phyloP scores from a whole-genome alignment of 331 rosid species.

The Ulmus americana region DNA sequence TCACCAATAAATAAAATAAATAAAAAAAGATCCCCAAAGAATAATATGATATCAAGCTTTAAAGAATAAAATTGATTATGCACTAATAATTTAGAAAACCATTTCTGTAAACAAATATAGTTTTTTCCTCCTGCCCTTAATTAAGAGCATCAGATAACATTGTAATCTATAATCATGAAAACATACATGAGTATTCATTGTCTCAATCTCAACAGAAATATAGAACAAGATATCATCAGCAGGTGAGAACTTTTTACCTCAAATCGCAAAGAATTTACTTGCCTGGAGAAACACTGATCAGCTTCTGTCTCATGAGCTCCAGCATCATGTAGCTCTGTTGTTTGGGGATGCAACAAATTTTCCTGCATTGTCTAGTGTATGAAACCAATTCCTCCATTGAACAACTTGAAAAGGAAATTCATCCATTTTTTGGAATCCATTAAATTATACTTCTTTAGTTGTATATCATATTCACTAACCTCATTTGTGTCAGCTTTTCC shows the following conservation, averaged over 20 bases:
- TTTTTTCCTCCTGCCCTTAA: neutral
- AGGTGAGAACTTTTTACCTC: slow-evolving; percentile 46
- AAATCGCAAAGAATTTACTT: slow-evolving; percentile 57
- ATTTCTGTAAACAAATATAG: no score
- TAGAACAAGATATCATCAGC: neutral
- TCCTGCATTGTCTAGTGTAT: slow-evolving; percentile 39
- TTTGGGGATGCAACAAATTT: slow-evolving; percentile 21
- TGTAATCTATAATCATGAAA: neutral
- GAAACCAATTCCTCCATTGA: slow-evolving; percentile 2
- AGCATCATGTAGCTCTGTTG: slow-evolving; percentile 27
- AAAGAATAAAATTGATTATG: no score
- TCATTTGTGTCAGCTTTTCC: slow-evolving; percentile 20
- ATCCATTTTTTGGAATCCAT: slow-evolving; percentile 12
- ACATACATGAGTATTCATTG: neutral
- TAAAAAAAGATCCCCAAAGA: neutral
- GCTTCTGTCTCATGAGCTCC: slow-evolving; percentile 37
- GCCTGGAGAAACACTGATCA: slow-evolving; percentile 28
- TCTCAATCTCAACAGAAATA: neutral
- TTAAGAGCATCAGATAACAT: neutral
- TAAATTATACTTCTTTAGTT: slow-evolving; percentile 26
- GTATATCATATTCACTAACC: slow-evolving; percentile 22
- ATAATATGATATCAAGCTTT: neutral
- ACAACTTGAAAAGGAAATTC: slow-evolving; percentile 4
- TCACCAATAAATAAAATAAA: neutral
- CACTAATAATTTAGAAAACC: no score